Percentiles rank a stretch among this genome's conserved stretches.
Evolutionary conservation across 495 filamentous ascomycete species (phyloP).

Genomic region (Neurospora discreta): DNA sequence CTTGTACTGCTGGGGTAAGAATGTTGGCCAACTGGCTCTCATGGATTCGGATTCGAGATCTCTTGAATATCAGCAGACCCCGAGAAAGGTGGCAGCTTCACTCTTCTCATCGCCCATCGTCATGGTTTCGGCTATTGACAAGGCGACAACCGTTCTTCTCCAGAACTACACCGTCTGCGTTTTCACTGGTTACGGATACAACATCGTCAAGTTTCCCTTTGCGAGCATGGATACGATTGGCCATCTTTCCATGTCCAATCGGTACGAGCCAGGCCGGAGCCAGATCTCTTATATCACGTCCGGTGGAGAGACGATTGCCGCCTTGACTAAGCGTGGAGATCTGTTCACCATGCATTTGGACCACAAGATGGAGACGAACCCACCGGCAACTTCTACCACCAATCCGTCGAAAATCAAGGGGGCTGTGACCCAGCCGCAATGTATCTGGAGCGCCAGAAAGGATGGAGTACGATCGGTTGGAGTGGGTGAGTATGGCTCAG

Average conservation of each 20-base stretch:
- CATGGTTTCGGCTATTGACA: constrained; percentile 80
- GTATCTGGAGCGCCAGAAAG: constrained; percentile 83
- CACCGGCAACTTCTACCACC: constrained; percentile 62
- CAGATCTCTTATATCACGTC: constrained; percentile 63
- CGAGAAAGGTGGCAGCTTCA: constrained; percentile 78
- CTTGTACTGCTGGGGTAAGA: constrained; percentile 91
- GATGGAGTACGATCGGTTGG: constrained; percentile 73
- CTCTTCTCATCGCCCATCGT: constrained; percentile 67
- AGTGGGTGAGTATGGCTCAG: constrained; percentile 85
- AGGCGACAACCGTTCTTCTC: constrained; percentile 75
- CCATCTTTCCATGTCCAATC: constrained; percentile 50
- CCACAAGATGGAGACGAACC: constrained; percentile 47
- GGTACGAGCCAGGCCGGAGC: constrained; percentile 52
- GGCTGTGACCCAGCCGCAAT: constrained; percentile 59
- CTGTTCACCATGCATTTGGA: constrained; percentile 71
- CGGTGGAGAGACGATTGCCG: constrained; percentile 83
- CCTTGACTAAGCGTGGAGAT: constrained; percentile 71
- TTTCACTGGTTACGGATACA: constrained; percentile 87
- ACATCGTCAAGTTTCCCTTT: constrained; percentile 69
- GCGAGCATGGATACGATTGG: constrained; percentile 56
- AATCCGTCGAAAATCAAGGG: constrained; percentile 79
- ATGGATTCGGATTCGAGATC: constrained; percentile 92
- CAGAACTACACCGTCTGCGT: constrained; percentile 84
- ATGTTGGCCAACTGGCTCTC: constrained; percentile 86
- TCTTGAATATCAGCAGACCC: constrained; percentile 66